These are phyloP conservation scores for Lyophyllum shimeji DNA, from an alignment of 768 basidiomycete genomes.

Conservation along the genomic window DNA sequence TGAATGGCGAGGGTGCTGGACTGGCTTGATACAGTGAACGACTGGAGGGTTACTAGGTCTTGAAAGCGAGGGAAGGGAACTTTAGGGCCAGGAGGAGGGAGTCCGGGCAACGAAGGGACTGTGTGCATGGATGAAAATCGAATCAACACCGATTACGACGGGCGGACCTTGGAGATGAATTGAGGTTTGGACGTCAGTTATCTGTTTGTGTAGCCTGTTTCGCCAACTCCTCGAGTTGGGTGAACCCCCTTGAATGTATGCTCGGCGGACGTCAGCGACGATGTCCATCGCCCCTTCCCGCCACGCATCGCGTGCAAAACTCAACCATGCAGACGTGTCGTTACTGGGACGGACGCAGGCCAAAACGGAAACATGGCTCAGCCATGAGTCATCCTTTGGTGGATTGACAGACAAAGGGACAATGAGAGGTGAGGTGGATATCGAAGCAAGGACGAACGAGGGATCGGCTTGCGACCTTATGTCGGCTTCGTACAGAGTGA, in stretches of 20 bases:
- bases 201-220: conserved; percentile 32
- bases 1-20: conserved; percentile 35
- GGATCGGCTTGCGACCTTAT: conserved; percentile 45
- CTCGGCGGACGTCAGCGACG: conserved; percentile 39
- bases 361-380: conserved; percentile 51
- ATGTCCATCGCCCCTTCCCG: conserved; percentile 46
- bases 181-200: conserved; percentile 44
- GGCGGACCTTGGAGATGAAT: conserved; percentile 57
- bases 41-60: conserved; percentile 58
- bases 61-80: conserved; percentile 54
- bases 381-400: conserved; percentile 53
- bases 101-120: conserved; percentile 68
- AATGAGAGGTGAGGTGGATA: conserved; percentile 50
- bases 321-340: conserved; percentile 44
- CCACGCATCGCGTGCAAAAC: conserved; percentile 64
- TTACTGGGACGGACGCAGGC: conserved; percentile 53
- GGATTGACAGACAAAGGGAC: conserved; percentile 57
- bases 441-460: conserved; percentile 39
- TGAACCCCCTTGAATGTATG: conserved; percentile 52
- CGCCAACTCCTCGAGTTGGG: conserved; percentile 48
- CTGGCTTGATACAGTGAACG: conserved; percentile 45
- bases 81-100: conserved; percentile 57
- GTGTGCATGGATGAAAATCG: conserved; percentile 7
- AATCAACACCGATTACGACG: neutral
- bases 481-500: conserved; percentile 50